Evolutionary conservation across 2,329 filamentous ascomycete species (phyloP).

Genomic region (Fusarium camptoceras): DNA sequence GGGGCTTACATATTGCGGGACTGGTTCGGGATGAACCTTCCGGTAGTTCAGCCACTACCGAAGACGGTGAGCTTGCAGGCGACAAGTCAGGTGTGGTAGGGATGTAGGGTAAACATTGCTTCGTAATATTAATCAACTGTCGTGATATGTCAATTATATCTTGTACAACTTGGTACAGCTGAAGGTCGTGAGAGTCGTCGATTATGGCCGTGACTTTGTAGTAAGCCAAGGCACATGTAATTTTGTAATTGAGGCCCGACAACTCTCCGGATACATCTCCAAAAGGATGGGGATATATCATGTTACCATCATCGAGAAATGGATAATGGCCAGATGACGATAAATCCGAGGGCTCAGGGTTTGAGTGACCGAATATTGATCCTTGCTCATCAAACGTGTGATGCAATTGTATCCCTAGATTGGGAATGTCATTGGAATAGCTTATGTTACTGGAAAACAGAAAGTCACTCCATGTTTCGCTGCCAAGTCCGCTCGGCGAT

Average conservation of each 20-base stretch:
- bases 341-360: neutral
- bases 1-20: neutral
- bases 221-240: neutral
- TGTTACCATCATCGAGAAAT: fast-evolving
- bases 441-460: neutral
- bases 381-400: neutral
- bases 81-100: neutral
- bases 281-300: neutral
- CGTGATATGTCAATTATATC: neutral
- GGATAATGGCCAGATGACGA: neutral
- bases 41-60: neutral
- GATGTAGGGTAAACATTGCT: neutral
- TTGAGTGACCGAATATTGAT: neutral
- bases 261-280: neutral
- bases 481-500: neutral
- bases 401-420: neutral
- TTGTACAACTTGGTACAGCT: neutral
- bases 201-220: neutral
- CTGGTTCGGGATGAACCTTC: neutral
- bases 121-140: neutral
- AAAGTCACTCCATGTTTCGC: neutral
- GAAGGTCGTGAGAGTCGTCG: neutral
- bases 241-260: neutral
- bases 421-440: neutral
- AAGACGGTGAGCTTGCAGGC: neutral